Percentiles rank a stretch among this genome's conserved stretches.
Evolutionary conservation across 108 stramenopile genomes (phyloP).

Genomic region (Pelagomonas calceolata): DNA sequence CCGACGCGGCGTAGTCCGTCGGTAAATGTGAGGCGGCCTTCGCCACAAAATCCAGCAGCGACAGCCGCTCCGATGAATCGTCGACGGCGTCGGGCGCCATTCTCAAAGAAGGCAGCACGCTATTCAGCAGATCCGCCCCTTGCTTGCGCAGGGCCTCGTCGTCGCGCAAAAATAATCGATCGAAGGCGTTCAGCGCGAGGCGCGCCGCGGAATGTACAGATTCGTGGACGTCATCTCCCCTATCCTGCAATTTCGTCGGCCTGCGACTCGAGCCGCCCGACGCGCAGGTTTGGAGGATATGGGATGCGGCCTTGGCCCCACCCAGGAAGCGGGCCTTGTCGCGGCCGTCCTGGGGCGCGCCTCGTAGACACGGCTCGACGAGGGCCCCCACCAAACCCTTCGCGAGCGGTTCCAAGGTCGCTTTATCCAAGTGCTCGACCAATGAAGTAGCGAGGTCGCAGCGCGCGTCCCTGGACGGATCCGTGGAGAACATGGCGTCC

Average conservation of each 20-base stretch:
- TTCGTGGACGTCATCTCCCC: background rate
- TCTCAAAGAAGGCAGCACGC: background rate
- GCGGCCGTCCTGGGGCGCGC: background rate
- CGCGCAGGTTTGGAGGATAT: too few species aligned
- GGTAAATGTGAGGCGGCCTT: background rate
- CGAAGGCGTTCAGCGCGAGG: background rate
- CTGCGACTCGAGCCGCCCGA: too few species aligned
- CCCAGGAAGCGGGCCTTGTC: background rate
- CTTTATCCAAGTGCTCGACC: too few species aligned
- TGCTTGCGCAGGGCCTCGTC: background rate
- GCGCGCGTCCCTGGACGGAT: background rate
- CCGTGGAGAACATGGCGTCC: background rate
- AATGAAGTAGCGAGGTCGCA: background rate
- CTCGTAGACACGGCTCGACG: background rate
- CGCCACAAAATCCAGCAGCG: background rate
- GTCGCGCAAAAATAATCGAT: too few species aligned
- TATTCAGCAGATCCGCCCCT: background rate
- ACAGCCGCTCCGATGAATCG: background rate
- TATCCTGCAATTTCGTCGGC: background rate
- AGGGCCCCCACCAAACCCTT: background rate
- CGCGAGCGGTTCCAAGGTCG: too few species aligned
- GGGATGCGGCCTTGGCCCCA: too few species aligned
- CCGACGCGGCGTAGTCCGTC: background rate
- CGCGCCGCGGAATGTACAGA: background rate
- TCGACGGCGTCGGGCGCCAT: too few species aligned